These are phyloP conservation scores for Blastobotrys terrestris DNA, from an alignment of 805 yeast species.

Conservation along the genomic window DNA sequence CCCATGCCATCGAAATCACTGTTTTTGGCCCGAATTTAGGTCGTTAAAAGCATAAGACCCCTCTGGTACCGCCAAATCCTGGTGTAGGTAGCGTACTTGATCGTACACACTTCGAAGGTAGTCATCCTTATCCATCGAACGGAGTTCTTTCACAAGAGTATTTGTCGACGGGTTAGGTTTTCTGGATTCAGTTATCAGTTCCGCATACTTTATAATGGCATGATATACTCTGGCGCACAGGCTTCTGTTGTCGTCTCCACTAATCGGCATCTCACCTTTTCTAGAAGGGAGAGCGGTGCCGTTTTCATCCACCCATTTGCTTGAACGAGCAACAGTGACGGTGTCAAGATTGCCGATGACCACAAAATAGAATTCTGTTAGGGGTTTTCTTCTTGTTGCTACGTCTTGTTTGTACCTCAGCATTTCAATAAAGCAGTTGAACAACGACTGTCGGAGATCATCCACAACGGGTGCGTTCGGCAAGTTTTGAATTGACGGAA, in stretches of 20 bases:
- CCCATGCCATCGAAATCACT: too few species aligned
- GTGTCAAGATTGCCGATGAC: background rate
- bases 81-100: too few species aligned
- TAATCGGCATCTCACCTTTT: background rate
- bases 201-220: background rate
- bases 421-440: background rate
- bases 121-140: too few species aligned
- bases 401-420: background rate
- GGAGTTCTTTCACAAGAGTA: background rate
- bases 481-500: background rate
- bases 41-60: too few species aligned
- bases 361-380: background rate
- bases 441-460: background rate
- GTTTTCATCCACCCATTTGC: background rate
- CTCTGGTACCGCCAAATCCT: too few species aligned
- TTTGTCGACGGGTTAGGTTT: background rate
- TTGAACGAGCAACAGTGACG: background rate
- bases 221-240: background rate
- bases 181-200: background rate
- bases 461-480: background rate
- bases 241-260: background rate
- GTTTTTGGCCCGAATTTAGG: too few species aligned
- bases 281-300: background rate
- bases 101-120: too few species aligned
- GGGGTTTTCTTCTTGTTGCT: background rate